Base-by-base conservation (phyloP, 805 yeast species). In the Pichia ethanolica region DNA sequence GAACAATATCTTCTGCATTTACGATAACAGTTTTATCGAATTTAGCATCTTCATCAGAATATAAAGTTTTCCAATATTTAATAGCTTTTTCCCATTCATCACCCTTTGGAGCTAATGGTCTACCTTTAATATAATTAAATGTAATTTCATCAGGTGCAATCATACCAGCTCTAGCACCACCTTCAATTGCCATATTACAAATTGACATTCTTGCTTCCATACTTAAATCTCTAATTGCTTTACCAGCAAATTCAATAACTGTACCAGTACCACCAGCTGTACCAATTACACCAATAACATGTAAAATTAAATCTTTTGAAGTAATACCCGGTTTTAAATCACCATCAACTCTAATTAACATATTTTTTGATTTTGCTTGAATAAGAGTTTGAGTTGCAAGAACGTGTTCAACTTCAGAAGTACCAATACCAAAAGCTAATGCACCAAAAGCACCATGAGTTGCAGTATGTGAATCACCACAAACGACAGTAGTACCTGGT, bases 81-180 rank as follows among this genome's bases (percentile, higher is more conserved):
- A 89, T 77, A 50, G 98, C 99, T 70, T 91, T 89, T 48, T 86
- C 96, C 96, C 96, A 93, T 71, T 91, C 90, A 5, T 69, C 89
- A 52, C 95, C 99, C 64, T 79, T 78, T 64, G 99, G 99, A 55
- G 97, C 91, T 59, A 93, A 77, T 40, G 98, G 97, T 65, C 97
- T 81, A 53, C 95, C 96, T 72, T 90, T 83, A 61, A 93, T 75
- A 71, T 93, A 93, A 52, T 84, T 83, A 62, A 85, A 87, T 32
- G 98, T 91, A 47, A 68, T 82, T 56, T 89, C 86, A 66, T 93
- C 99, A 9, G 99, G 99, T 56, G 84, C 86, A 66, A 93, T 91
- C 97, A 93, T 89, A 71, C 99, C 99, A 30, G 99, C 98, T 73
- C 99, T 84, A 14, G 99, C 99, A 72, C 99, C 99, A 52, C 86